phyloP scores from a whole-genome alignment of 2,329 filamentous ascomycete species.

The Alternaria sp. region DNA sequence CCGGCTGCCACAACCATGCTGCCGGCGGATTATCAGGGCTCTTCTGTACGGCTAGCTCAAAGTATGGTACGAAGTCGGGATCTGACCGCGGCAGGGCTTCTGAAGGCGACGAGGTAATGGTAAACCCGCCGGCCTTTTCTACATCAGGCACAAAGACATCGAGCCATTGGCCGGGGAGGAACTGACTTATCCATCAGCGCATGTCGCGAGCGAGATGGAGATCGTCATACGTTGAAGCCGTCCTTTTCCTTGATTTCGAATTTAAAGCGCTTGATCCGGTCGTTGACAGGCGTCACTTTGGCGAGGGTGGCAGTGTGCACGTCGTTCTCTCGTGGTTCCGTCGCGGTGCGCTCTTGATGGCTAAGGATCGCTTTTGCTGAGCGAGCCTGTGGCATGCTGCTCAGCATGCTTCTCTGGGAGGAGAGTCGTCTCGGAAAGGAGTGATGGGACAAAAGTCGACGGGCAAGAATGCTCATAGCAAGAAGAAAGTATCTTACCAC shows the following conservation, averaged over 20 bases:
- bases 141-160: constrained; percentile 79
- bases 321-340: constrained; percentile 73
- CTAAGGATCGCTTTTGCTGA: constrained; percentile 44
- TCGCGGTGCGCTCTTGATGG: constrained; percentile 77
- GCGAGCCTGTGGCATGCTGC: constrained; percentile 43
- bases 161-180: constrained; percentile 86
- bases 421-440: constrained; percentile 14
- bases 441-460: constrained; percentile 24
- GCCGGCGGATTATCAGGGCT: constrained; percentile 76
- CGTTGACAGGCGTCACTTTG: constrained; percentile 70
- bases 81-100: constrained; percentile 52
- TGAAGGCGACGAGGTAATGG: constrained; percentile 79
- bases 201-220: constrained; percentile 35
- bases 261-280: constrained; percentile 71
- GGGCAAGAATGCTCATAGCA: constrained; percentile 25
- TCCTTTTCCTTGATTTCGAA: constrained; percentile 64
- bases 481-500: constrained; percentile 21
- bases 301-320: constrained; percentile 70
- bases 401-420: constrained; percentile 30
- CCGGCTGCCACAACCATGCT: constrained; percentile 74
- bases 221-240: constrained; percentile 58
- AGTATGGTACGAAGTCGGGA: constrained; percentile 55
- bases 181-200: constrained; percentile 55
- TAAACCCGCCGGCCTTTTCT: constrained; percentile 81
- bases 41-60: constrained; percentile 81